Base-by-base conservation (phyloP, 805 yeast species). In the Vanderwaltozyma tropicalis region DNA sequence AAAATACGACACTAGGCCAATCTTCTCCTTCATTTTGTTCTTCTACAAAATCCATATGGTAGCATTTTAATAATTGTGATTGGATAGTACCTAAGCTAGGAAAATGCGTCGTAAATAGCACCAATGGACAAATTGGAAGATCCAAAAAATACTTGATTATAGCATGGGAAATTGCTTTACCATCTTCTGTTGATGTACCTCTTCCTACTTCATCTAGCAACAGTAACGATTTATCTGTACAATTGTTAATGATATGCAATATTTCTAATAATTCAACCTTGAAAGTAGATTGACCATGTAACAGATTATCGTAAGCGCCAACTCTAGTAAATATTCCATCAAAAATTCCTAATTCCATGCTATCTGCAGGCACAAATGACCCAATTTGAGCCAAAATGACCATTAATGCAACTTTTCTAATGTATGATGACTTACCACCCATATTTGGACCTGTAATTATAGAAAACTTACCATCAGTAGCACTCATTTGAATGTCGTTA, bases 201-300 rank as follows among this genome's bases (percentile, higher is more conserved):
- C 98, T 74, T 3, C 99, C 99, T 32, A 92, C 73, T 59, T 92
- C 99, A 61, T 92, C 99, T 44, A 92, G 80, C 17, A 92, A 77
- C 35, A 92, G 77, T 40, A 92, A 68, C 6, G 96, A 86, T 43
- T 82, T 79, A 22, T 67, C 60, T 0, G 92, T 78, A 2, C 94
- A 88, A 7, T 83, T 74, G 42, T 82, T 77, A 40, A 92, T 67
- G 46, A 92, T 89, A 2, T 89, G 76, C 0, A 95, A 80, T 37
- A 95, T 85, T 52, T 92, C 98, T 37, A 86, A 67, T 96, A 92
- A 87, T 59, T 92, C 99, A 20, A 94, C 84, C 84, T 84, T 83
- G 53, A 88, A 87, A 0, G 95, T 87, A 0, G 94, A 83, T 48
- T 82, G 76, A 2, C 92, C 89, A 17, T 66, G 66, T 35, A 85